Evolutionary conservation across 169 alveolate species (phyloP).

Genomic region (Cryptosporidium ubiquitum): DNA sequence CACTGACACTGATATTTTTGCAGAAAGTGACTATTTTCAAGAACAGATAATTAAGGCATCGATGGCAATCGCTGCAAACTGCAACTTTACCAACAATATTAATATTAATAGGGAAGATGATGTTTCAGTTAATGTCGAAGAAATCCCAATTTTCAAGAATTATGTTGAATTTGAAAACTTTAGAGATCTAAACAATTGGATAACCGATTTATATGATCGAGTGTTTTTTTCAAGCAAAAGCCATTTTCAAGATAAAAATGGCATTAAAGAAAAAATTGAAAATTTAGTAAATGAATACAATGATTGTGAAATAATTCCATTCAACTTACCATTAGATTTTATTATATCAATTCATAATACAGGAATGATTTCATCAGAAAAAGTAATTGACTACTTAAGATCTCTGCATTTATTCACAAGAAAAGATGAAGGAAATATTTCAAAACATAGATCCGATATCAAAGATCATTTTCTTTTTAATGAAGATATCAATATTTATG

Average conservation of each 20-base stretch:
- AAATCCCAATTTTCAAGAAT: neutral
- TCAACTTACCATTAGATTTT: constrained; percentile 14
- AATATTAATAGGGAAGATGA: neutral
- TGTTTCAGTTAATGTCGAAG: neutral
- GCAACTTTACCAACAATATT: neutral
- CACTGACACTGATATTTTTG: neutral
- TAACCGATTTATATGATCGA: neutral
- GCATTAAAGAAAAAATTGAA: neutral
- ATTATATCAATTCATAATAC: neutral
- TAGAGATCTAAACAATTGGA: constrained; percentile 15
- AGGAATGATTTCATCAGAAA: neutral
- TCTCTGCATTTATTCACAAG: neutral
- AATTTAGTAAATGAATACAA: neutral
- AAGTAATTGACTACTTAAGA: neutral
- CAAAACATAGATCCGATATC: neutral
- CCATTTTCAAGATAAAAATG: neutral
- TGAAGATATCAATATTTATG: neutral
- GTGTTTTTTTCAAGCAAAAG: neutral
- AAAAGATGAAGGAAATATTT: neutral
- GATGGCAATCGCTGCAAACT: neutral
- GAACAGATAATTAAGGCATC: constrained; percentile 11
- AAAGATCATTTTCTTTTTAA: neutral
- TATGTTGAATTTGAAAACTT: constrained; percentile 28
- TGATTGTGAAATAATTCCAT: constrained; percentile 29
- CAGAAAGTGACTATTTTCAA: neutral